Percentiles rank a stretch among this genome's conserved stretches.
These are phyloP conservation scores for Echria macrotheca DNA, from an alignment of 495 filamentous ascomycete genomes.

Conservation along the genomic window DNA sequence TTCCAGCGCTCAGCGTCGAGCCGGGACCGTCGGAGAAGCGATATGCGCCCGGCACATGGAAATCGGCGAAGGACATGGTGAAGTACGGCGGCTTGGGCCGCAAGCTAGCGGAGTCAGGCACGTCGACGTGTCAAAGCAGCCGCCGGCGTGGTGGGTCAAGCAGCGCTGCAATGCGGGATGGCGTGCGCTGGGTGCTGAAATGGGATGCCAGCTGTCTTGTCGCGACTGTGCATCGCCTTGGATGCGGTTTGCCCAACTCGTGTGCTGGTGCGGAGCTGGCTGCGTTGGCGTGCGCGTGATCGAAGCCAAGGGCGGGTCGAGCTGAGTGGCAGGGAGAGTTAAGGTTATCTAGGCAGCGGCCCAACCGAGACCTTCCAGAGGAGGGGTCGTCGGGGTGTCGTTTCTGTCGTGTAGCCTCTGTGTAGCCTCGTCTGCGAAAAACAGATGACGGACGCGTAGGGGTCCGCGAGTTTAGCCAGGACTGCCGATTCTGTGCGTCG, in stretches of 20 bases:
- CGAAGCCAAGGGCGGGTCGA: neutral
- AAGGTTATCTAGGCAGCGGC: neutral
- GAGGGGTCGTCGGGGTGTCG: too few species aligned
- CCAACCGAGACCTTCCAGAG: neutral
- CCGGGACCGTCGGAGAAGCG: constrained; percentile 41
- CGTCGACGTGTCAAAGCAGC: neutral
- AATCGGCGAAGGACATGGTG: constrained; percentile 39
- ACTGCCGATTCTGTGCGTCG: too few species aligned
- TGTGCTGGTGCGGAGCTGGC: neutral
- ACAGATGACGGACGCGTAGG: too few species aligned
- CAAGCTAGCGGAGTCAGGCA: neutral
- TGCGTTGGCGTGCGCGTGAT: constrained; percentile 12
- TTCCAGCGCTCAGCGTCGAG: constrained; percentile 43
- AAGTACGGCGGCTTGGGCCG: constrained; percentile 3
- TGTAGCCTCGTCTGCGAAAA: too few species aligned
- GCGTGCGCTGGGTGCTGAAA: too few species aligned
- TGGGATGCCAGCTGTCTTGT: neutral
- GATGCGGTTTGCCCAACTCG: neutral
- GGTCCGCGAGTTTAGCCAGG: too few species aligned
- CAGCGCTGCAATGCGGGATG: neutral
- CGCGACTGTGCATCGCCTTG: constrained; percentile 1
- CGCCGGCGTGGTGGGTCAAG: neutral
- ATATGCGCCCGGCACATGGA: constrained; percentile 47
- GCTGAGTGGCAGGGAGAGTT: neutral
- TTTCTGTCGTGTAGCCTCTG: too few species aligned